Base-by-base conservation (phyloP, 202 grass and related monocot genomes). In the Saccharum hybrid region DNA sequence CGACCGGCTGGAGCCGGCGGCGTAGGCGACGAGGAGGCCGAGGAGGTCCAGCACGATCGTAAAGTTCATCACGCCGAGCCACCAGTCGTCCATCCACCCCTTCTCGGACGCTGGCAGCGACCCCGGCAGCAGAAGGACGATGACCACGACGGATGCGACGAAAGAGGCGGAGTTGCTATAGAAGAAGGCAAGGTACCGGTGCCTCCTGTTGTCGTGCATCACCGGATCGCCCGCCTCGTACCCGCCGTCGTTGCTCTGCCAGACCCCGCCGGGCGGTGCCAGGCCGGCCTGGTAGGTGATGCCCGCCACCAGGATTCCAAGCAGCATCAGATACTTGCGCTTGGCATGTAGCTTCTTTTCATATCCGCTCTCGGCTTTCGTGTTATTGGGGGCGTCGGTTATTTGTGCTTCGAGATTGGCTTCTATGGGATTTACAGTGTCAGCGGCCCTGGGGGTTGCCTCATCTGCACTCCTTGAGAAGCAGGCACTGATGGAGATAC, bases 141-240 rank as follows among this genome's bases (percentile, higher is more conserved):
- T 11, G 57, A 61, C 57, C 57, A 61, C 57, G 57, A 61, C 9
- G 57, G 57, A 61, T 2, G 57, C 57, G 57, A 61, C 57, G 57
- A 61, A 61, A 2, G 57, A 61, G 57, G 57, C 9, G 57, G 57
- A 61, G 21, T 61, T 61, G 57, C 57, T 61, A 21, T 61, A 61
- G 57, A 61, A 61, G 57, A 61, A 61, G 57, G 57, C 57, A 26
- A 23, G n/a, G 57, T 61, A 61, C 57, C 57, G 57, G 57, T 61
- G n/a, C 57, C 21, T 61, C 57, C 21, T 23, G 57, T 4, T 61
- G 57, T 61, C 57, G 21, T 61, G 57, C 57, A 61, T 61, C 57
- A 61, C 57, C 57, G 57, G 57, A 9, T 61, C 57, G 57, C 57
- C 57, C 0, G 57, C 21, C 57, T 23, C 57, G 21, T 61, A 22